Evolutionary conservation across 495 filamentous ascomycete genomes (phyloP), one percentile per base, ranked within the genome.

Genomic region (Collariella sp.): DNA sequence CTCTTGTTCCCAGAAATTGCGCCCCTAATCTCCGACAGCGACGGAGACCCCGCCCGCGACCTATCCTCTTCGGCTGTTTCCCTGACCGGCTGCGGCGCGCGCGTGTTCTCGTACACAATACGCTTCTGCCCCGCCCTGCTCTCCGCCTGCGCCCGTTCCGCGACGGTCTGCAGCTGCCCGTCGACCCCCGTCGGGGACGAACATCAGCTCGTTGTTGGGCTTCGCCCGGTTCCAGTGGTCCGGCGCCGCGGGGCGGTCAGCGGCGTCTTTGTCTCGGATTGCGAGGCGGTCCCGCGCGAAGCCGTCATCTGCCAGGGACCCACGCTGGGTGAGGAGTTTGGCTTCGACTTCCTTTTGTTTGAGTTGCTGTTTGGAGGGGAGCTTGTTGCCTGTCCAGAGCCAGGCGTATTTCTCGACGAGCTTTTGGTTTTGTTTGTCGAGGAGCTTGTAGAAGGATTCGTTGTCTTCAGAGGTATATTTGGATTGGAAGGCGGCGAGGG

Each of bases 391-490:
- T 31, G 76, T 79, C 84, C 88, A 95, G 45, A 96, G 74, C 85
- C 91, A 98, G 0, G 82, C 83, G 63, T 95, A 83, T 57, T 88
- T 91, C 63, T 88, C 84, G 12, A 84, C 81, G 36, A 77, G 79
- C 66, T 89, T 91, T 23, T 80, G 76, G 63, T 96, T 98, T 60
- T 96, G 88, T 65, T 85, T 89, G 70, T 98, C 93, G 12, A 98
- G 72, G 1, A 97, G 75, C 62, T 85, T 85, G 70, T 95, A 91
- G 74, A 98, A 96, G 46, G 84, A 88, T 62, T 95, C 91, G 63
- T 97, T 96, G 67, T 98, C 93, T 70, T 98, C 93, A 59, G 87
- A 93, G 5, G 91, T 97, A 68, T 95, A 97, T 62, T 87, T 89
- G 6, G 86, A 78, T 60, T 97, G 93, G 62, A 97, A 98, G 3